Base-by-base conservation (phyloP, 2,329 filamentous ascomycete genomes). In the Ceratocystis harringtonii region DNA sequence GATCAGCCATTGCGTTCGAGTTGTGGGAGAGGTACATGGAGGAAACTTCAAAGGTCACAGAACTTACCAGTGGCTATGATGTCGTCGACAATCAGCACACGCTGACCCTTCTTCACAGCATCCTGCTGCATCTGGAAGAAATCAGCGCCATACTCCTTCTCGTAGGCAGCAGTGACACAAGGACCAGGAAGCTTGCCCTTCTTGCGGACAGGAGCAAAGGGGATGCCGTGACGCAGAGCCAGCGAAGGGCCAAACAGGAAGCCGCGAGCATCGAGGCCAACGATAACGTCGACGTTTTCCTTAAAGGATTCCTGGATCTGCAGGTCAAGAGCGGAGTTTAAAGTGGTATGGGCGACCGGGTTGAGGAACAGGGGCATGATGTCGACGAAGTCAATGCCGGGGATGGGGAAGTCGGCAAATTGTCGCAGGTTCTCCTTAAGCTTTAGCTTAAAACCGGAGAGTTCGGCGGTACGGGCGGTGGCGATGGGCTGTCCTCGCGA, bases 81-180 rank as follows among this genome's bases (percentile, higher is more conserved):
- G 75, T 99, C 94, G 76, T 99, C 94, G 41, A 99, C 91, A 70
- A 99, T 83, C 68, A 99, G 79, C 66, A 96, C 92, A 75, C 87
- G 92, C 78, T 96, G 90, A 44, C 92, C 92, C 63, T 84, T 81
- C 78, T 88, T 86, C 72, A 99, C 86, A 57, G 87, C 87, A 75
- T 88, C 91, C 70, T 83, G 79, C 80, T 99, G 94, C 80, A 99
- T 95, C 81, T 97, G 90, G 79, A 99, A 97, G 74, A 87, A 87
- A 75, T 99, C 94, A 76, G 86, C 82, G 69, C 94, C 94, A 73
- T 99, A 99, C 77, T 99, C 94, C 82, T 99, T 99, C 77, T 91
- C 80, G 76, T 90, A 99, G 70, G 82, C 82, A 70, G 91, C 91
- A 65, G 89, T 95, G 73, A 88, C 86, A 72, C 88, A 92, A 67